phyloP scores from a whole-genome alignment of 2,329 filamentous ascomycete genomes.

The Cytospora paraplurivora region DNA sequence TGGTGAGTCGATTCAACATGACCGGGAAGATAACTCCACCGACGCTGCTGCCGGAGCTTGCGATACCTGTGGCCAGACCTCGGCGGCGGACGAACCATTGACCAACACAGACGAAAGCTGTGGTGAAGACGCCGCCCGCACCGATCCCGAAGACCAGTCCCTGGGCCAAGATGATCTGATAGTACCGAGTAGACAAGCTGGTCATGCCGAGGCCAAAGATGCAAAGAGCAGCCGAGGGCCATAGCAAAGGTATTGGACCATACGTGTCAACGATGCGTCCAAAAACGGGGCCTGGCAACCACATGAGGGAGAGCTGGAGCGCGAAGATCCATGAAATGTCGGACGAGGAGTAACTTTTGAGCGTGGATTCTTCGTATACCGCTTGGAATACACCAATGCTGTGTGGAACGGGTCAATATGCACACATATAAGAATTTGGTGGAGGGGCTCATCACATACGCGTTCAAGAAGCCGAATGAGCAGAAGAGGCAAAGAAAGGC shows the following conservation, averaged over 20 bases:
- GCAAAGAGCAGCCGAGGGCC: conserved; percentile 26
- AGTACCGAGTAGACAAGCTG: conserved; percentile 29
- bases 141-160: conserved; percentile 27
- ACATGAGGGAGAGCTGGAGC: conserved; percentile 31
- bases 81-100: conserved; percentile 30
- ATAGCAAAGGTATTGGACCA: conserved; percentile 28
- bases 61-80: conserved; percentile 28
- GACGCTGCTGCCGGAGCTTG: conserved; percentile 24
- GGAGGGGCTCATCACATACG: conserved; percentile 13
- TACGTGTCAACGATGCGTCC: conserved; percentile 33
- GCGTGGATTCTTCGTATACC: conserved; percentile 28
- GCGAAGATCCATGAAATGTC: conserved; percentile 33
- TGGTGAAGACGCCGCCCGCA: conserved; percentile 27
- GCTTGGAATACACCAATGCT: conserved; percentile 32
- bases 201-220: conserved; percentile 30
- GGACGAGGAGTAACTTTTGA: conserved; percentile 28
- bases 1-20: conserved; percentile 17
- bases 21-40: conserved; percentile 33
- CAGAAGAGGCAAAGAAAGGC: conserved; percentile 22
- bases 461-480: conserved; percentile 28
- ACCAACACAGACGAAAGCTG: conserved; percentile 21
- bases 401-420: neutral
- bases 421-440: neutral
- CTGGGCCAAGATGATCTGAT: conserved; percentile 30
- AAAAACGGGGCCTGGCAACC: conserved; percentile 28